Evolutionary conservation across 1,139 yeast genomes (phyloP), one percentile per base, ranked within the genome.

Genomic region (Suzukiozyma palmioleophila): DNA sequence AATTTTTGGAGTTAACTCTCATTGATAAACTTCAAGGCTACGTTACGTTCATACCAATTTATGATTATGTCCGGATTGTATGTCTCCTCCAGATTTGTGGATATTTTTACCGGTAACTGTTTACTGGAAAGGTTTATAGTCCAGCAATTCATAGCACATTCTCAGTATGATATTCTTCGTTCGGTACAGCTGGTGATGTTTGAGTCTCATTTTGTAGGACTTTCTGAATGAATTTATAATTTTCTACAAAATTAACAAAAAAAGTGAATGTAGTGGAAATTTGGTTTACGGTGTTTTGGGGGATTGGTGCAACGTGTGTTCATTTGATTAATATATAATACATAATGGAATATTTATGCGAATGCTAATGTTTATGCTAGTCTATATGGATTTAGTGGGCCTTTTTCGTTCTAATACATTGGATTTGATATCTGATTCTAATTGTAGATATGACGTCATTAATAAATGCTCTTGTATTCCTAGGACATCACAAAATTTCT

Each of bases 371-470:
- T 7, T 18, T 5, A 18, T 18, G 22, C 22, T 18, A 18, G 22
- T 18, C 22, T 18, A 18, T 18, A 18, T 18, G 22, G 22, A 18
- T 18, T 18, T 18, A 18, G 22, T 18, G n/a, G 31, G 10, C n/a
- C n/a, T 28, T 10, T 30, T 30, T 11, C 13, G 25, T 25, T 22
- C 15, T 13, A 33, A 24, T 11, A 33, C 9, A 12, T 26, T 33
- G 11, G 26, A 26, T 25, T 26, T 26, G 12, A 33, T 33, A 33
- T 33, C 36, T 16, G 16, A 12, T 16, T 33, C 36, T 8, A 24
- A n/a, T 11, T 13, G 24, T 15, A 24, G 26, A 25, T 33, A 33
- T 26, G 36, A 33, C 8, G 18, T 16, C 3, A 12, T 12, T 13
- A 33, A 33, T 26, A 33, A 15, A 13, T 26, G 29, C 16, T 26